Evolutionary conservation across 192 early-diverging fungal species (phyloP), one percentile per base, ranked within the genome.

Genomic region (Coemansia sp.): DNA sequence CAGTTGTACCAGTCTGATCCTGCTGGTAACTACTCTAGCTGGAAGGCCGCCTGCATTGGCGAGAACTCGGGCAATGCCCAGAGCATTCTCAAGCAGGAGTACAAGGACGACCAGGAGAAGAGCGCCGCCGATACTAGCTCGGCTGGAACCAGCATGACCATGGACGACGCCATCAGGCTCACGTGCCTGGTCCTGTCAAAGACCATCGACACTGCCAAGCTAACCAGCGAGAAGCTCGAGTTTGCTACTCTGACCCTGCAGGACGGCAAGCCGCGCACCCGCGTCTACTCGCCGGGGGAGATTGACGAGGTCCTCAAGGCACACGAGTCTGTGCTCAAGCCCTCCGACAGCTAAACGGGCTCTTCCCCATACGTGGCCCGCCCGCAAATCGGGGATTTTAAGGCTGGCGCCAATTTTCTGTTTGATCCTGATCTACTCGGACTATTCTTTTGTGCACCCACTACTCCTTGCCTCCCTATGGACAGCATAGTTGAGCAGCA

Each of bases 1-100:
- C 96, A 98, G 70, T 82, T 99, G 25, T 98, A 97, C 66, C 91
- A 92, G 68, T 94, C 92, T 14, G 96, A 99, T 75, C 96, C 96
- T 0, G 92, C 91, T 3, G 96, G 96, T 42, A 99, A 99, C 79
- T 99, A 98, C 73, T 83, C 86, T 60, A 95, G 94, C 41, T 99
- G 96, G 96, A 97, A 95, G 67, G 93, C 96, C 6, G 92, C 89
- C 28, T 94, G 92, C 73, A 94, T 99, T 63, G 96, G 96, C 27
- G 89, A 90, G 28, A 99, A 96, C 76, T 86, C 84, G 32, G 78
- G 87, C 11, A 91, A 86, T 38, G 94, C 92, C 2, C 87, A 90
- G 56, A 85, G 85, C 41, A 90, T 96, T 21, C 75, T 99, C 55
- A 94, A 96, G 69, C 91, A 94, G 51, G 94, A 99, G 75, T 94